phyloP scores from a whole-genome alignment of 129 eudicot genomes.

The Lactuca sativa region DNA sequence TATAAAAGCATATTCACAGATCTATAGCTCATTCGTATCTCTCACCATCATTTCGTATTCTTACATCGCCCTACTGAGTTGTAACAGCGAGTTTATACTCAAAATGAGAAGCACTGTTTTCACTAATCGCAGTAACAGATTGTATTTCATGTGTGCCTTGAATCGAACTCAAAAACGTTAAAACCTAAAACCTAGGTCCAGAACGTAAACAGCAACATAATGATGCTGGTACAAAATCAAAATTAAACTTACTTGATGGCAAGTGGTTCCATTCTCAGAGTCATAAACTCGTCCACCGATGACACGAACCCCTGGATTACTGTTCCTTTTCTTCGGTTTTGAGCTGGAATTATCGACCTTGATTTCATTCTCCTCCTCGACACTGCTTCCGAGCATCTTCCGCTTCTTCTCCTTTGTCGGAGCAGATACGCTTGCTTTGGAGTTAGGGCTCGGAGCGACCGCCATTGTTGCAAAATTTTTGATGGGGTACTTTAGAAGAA shows the following conservation, averaged over 20 bases:
- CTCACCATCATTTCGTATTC: background rate
- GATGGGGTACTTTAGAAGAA: constrained; percentile 8
- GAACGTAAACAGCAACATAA: background rate
- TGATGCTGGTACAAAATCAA: background rate
- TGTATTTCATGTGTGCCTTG: background rate
- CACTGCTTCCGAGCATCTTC: background rate
- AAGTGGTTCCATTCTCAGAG: constrained; percentile 63
- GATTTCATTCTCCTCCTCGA: constrained; percentile 13
- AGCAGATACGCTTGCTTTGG: constrained; percentile 20
- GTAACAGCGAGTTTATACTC: background rate
- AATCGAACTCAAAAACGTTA: background rate
- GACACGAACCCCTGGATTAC: constrained; percentile 51
- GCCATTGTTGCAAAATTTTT: constrained; percentile 43
- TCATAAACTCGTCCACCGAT: constrained; percentile 60
- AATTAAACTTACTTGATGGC: constrained; percentile 63
- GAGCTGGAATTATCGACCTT: background rate
- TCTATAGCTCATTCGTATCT: background rate
- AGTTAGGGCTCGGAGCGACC: constrained; percentile 43
- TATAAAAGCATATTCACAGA: background rate
- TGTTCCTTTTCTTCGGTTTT: constrained; percentile 49
- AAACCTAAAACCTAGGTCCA: constrained; percentile 2
- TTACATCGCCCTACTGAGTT: background rate
- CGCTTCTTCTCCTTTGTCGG: constrained; percentile 12
- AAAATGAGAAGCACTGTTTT: background rate
- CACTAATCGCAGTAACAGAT: background rate